Base-by-base conservation (phyloP, 108 stramenopile species). In the Aurantiochytrium sp. region DNA sequence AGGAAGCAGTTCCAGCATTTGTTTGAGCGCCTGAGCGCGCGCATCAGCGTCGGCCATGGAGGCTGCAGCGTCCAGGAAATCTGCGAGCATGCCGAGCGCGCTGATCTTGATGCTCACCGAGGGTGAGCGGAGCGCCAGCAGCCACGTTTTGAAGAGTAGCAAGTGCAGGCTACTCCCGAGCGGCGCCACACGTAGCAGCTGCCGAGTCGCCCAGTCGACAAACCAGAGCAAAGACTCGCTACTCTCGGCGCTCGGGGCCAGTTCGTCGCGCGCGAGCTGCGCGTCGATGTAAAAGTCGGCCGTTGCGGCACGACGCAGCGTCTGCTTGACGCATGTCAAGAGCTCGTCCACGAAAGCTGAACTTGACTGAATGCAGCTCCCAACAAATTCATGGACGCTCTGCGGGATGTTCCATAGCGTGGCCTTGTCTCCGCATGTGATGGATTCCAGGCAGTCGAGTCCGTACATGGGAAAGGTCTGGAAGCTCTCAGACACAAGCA, bases 121-220 rank as follows among this genome's bases (percentile, higher is more conserved):
- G 12, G 73, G 73, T 12, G 73, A 81, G n/a, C 73, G 73, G 6
- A 81, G 3, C n/a, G 42, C 73, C 42, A 1, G 24, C 6, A 48
- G 1, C 73, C 73, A 81, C 8, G 45, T 39, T 2, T 41, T 24
- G 3, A 81, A 81, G 10, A 81, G 45, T 12, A 30, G 6, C 12
- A 81, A 81, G 27, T 81, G 42, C 45, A 81, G n/a, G 19, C 32
- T 24, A 17, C 3, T 48, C 12, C 73, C 73, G n/a, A 48, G n/a
- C 6, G 73, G 42, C 6, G 39, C 45, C 36, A 21, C 42, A 12
- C 24, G n/a, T 24, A 65, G 15, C 8, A 81, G 45, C 42, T 48
- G 73, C 24, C 73, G 73, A 41, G 73, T 81, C 30, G 39, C 73
- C 73, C 73, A 81, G 39, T 81, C 73, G 6, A 81, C 73, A 81